Evolutionary conservation across 495 filamentous ascomycete genomes (phyloP), one percentile per base, ranked within the genome.

Genomic region (Hypoxylon lenormandii): DNA sequence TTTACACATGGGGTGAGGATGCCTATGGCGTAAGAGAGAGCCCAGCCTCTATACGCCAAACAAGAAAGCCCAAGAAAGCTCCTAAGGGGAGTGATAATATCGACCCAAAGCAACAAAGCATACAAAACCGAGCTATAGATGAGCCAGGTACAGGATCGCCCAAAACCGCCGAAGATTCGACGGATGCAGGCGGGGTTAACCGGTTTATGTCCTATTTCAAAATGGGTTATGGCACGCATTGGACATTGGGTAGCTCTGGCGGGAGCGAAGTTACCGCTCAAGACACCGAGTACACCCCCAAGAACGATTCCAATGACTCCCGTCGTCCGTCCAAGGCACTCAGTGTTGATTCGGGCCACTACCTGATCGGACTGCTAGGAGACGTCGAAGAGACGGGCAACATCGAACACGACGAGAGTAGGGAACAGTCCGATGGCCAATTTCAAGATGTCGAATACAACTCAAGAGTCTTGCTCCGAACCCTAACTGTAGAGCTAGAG

Each of bases 11-110:
- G 80, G 93, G 92, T 10, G 84, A 90, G 57, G 79, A 89, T 67
- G 87, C 92, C 15, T 97, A 96, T 77, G 94, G 93, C 19, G 87
- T 97, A 16, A 81, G 80, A 50, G 89, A 94, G 11, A 92, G 92
- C 63, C 88, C 91, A 23, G 82, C 79, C 10, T 85, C 89, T 7
- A 81, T 80, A 57, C 87, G 79, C 6, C 71, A 76, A 2, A 58
- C 70, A 23, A 76, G 69, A 28, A 72, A 56, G 52, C 38, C 30
- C 2, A 75, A 72, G 50, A 72, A 70, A 21, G 23, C 50, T 22
- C 6, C 52, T 22, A 58, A 63, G 23, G 23, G 22, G 4, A 49
- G 28, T 11, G 52, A 55, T 5, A 3, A 33, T 12, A 5, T 30
- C 46, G 62, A 13, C 23, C 4, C 40, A 46, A 63, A 58, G 28